Evolutionary conservation across 2,329 filamentous ascomycete species (phyloP).

Genomic region (Hypoxylon rubiginosum): DNA sequence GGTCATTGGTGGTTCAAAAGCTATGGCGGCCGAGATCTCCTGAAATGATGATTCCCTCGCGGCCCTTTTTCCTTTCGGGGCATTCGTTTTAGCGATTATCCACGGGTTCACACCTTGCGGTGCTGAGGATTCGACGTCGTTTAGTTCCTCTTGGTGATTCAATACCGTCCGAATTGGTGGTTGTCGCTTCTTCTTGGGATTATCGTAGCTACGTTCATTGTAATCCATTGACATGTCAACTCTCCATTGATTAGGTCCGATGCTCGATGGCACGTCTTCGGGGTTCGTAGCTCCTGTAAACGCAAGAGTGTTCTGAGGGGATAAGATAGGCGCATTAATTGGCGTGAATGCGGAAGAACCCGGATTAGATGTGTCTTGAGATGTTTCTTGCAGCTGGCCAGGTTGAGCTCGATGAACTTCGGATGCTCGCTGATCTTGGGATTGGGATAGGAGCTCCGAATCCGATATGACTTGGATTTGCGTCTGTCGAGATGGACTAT

Average conservation of each 20-base stretch:
- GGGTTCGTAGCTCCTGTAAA: neutral
- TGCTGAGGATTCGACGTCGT: constrained; percentile 6
- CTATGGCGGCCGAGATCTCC: neutral
- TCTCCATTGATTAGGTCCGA: constrained; percentile 16
- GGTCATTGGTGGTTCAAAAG: constrained; percentile 29
- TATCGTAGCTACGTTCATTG: constrained; percentile 23
- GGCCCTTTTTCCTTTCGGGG: constrained; percentile 23
- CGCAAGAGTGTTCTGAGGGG: neutral
- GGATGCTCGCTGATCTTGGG: constrained; percentile 1
- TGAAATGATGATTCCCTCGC: neutral
- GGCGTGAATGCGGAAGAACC: constrained; percentile 1
- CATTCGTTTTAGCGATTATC: constrained; percentile 56
- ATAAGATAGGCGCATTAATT: constrained; percentile 7
- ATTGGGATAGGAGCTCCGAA: neutral
- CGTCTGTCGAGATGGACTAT: neutral
- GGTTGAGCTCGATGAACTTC: neutral
- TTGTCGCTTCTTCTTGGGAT: constrained; percentile 6
- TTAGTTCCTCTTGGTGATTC: constrained; percentile 6
- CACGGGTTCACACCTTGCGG: constrained; percentile 54
- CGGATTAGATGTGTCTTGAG: neutral
- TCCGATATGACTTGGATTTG: neutral
- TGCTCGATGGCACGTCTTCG: constrained; percentile 1
- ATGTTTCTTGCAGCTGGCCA: neutral
- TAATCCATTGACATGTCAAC: constrained; percentile 45
- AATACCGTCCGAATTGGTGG: neutral